Base-by-base conservation (phyloP, 140 eudicot species). In the Bidens hawaiensis region DNA sequence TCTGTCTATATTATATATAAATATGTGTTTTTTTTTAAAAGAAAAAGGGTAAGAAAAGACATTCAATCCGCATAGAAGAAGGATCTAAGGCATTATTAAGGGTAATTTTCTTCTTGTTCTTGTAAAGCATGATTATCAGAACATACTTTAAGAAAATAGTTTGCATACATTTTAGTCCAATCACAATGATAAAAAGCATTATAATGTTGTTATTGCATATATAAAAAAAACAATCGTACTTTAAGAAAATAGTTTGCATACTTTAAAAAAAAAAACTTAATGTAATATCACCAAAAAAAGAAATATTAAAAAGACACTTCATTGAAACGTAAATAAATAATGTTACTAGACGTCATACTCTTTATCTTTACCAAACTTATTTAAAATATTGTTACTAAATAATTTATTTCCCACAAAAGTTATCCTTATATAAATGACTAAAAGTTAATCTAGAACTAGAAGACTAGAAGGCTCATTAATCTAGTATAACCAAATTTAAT, bases 41-140 rank as follows among this genome's bases (percentile, higher is more conserved):
- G 14, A 18, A 1, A 47, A 60, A 60, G 60, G 68, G 30, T 12
- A 42, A 21, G 26, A 56, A 45, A 56, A n/a, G 23, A 36, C 21
- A 62, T 41, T 51, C 11, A 51, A 23, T 12, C 71, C 7, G 47
- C 65, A 71, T 62, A 63, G 70, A 71, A 28, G 76, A 62, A 62
- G 58, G 64, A 63, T 51, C 65, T 53, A 71, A 40, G 31, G 50
- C 70, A 62, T 71, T 27, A 61, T 71, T 52, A 53, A 50, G 70
- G 45, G 28, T 1, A 40, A 50, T 36, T 57, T 25, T 54, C 23
- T 76, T 83, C 62, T 46, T 57, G 18, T 58, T 64, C 65, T 48
- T 12, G 54, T 55, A 67, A 51, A 66, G 4, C 62, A 77, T 51
- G 65, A 72, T 72, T 63, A 47, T 27, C 46, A 31, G 24, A 72